Evolutionary conservation across 257 asterid genomes (phyloP), one percentile per base, ranked within the genome.

Genomic region (Fraxinus anomala): DNA sequence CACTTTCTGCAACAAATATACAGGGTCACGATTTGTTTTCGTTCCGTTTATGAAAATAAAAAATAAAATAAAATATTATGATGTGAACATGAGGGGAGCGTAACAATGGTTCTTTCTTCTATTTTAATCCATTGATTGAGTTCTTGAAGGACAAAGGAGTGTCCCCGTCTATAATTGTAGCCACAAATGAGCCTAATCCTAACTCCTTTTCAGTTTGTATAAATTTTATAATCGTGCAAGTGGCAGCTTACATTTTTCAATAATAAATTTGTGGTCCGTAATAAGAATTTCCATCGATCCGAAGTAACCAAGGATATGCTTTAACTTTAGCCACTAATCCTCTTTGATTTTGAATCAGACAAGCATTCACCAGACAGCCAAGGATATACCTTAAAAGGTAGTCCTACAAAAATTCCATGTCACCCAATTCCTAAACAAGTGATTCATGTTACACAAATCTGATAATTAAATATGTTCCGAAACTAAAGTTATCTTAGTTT

Each of bases 391-490:
- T 5, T 0, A 54, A 51, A 19, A 51, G 63, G 23, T 0, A 1
- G 24, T 19, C 63, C 63, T 4, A 17, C 0, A 51, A 4, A 51
- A 54, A 6, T 54, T 19, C 63, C 11, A 54, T 5, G 65, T 54
- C 65, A 54, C 26, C 24, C 65, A n/a, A 17, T 54, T 19, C 11
- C 10, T 5, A 54, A 17, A 3, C 26, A 17, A 54, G 4, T 4
- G 26, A 6, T 54, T 54, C 26, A n/a, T 1, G 23, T 19, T 5
- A 0, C 19, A 19, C 2, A 16, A 17, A 51, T 51, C 0, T 19
- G 2, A 26, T 79, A 72, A 44, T 85, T 0, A 87, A 37, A 37
- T 39, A 39, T 39, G 16, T 42, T 42, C 49, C 17, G 4, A 12
- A 2, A 12, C 7, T 33, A 5, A 36, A 5, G 8, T 36, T 6